Evolutionary conservation across 208 protist genomes (phyloP).

Genomic region (Acanthamoeba castellanii): DNA sequence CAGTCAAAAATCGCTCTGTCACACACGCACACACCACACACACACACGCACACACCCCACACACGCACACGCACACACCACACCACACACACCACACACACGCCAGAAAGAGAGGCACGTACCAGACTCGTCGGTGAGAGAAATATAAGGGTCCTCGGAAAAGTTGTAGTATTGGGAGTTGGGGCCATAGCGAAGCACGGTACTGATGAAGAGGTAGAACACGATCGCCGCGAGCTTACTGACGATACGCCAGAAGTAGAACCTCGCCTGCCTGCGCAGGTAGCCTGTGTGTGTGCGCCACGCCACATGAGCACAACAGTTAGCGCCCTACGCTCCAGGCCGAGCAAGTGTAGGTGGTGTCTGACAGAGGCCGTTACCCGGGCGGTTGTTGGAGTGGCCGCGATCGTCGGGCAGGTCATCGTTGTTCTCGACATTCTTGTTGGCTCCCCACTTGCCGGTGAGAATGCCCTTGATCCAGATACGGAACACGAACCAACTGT

Average conservation of each 20-base stretch:
- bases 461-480: constrained; percentile 50
- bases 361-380: background rate
- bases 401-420: constrained; percentile 73
- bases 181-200: constrained; percentile 76
- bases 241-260: constrained; percentile 78
- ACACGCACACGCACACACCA: too few relatives aligned
- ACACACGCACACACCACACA: background rate
- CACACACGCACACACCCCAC: too few relatives aligned
- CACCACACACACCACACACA: too few relatives aligned
- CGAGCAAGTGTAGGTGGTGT: background rate
- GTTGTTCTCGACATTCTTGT: constrained; percentile 18
- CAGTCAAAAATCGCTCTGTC: background rate
- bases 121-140: constrained; percentile 38
- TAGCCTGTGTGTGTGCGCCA: background rate
- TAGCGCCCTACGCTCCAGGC: background rate
- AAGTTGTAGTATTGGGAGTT: constrained; percentile 71
- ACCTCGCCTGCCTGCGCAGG: constrained; percentile 73
- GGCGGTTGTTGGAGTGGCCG: constrained; percentile 76
- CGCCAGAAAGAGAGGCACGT: background rate
- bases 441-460: constrained; percentile 38
- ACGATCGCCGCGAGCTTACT: constrained; percentile 66
- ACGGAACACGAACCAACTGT: constrained; percentile 68
- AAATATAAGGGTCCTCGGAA: constrained; percentile 52
- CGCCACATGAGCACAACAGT: too few relatives aligned
- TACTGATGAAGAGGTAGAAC: constrained; percentile 74